Base-by-base conservation (phyloP, 345 rosid species). In the rapeseed (Brassica napus) region DNA sequence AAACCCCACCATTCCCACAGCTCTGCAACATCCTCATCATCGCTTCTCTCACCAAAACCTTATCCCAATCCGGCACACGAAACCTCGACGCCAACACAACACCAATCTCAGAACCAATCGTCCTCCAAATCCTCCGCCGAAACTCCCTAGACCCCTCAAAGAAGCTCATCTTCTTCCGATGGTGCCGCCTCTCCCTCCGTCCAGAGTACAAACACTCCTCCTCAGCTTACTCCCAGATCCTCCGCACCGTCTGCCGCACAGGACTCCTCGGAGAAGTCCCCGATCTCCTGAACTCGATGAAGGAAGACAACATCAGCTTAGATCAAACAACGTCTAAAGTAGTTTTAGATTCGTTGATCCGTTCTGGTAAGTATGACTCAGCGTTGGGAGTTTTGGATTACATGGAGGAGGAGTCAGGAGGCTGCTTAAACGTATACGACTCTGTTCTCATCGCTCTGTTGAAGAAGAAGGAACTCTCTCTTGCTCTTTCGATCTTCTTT, bases 391-490 rank as follows among this genome's bases (percentile, higher is more conserved):
- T 93, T 76, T 88, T 95, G 77, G 93, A 88, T 86, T 81, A 82
- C 79, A 89, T 95, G 91, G 97, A 91, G 75, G 97, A 91, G 74
- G 92, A 82, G 75, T 79, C 76, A 47, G 91, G 91, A 49, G 82
- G 78, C 68, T 72, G 77, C 74, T 74, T 86, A 69, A 83, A 82
- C 14, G 69, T 90, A 55, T 91, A 95, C 71, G 92, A 88, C 68
- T 81, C 92, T 23, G 87, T 95, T 64, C 81, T 95, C 34, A 68
- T 89, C 37, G 96, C 97, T 65, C 71, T 95, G 7, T 82, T 85
- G 60, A 87, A 83, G 86, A 93, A 90, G 73, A 85, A 81, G 21
- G 90, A 90, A 69, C 18, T 90, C 70, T 78, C 37, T 82, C 82
- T 89, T 35, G 95, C 95, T 8, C 30, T 91, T 5, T 82, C 93